Percentiles rank a stretch among this genome's conserved stretches.
phyloP scores from a whole-genome alignment of 2,329 filamentous ascomycete species.

The Pseudogymnoascus sp. region DNA sequence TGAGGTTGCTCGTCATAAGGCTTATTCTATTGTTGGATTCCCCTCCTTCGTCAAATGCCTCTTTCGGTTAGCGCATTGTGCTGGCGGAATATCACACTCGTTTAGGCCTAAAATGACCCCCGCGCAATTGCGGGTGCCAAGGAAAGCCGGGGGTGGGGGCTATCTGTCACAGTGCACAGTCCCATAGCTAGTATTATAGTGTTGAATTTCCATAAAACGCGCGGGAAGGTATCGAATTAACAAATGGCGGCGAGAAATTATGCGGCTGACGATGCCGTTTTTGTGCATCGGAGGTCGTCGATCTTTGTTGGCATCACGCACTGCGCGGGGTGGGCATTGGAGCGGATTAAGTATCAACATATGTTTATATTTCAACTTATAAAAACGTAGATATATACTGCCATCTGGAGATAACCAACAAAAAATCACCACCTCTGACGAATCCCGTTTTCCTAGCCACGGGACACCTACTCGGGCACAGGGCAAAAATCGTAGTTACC shows the following conservation, averaged over 20 bases:
- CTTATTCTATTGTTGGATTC: neutral
- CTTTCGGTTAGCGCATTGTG: neutral
- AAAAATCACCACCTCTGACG: neutral
- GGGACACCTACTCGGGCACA: neutral
- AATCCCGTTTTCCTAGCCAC: neutral
- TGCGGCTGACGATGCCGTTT: neutral
- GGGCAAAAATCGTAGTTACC: slow-evolving; percentile 26
- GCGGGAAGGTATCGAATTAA: neutral
- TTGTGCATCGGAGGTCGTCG: neutral
- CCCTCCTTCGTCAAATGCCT: slow-evolving; percentile 1
- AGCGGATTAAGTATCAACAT: neutral
- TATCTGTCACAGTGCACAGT: neutral
- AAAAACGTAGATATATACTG: neutral
- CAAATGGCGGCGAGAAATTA: neutral
- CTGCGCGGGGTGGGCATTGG: neutral
- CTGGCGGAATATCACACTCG: neutral
- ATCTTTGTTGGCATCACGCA: neutral
- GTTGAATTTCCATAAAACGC: neutral
- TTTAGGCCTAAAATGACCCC: neutral
- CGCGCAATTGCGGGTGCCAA: neutral
- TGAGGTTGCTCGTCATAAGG: neutral
- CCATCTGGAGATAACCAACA: neutral
- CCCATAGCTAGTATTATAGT: too few species aligned
- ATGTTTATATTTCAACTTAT: neutral
- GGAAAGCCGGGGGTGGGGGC: neutral